Evolutionary conservation across 345 rosid genomes (phyloP), one percentile per base, ranked within the genome.

Genomic region (Moricandia arvensis): DNA sequence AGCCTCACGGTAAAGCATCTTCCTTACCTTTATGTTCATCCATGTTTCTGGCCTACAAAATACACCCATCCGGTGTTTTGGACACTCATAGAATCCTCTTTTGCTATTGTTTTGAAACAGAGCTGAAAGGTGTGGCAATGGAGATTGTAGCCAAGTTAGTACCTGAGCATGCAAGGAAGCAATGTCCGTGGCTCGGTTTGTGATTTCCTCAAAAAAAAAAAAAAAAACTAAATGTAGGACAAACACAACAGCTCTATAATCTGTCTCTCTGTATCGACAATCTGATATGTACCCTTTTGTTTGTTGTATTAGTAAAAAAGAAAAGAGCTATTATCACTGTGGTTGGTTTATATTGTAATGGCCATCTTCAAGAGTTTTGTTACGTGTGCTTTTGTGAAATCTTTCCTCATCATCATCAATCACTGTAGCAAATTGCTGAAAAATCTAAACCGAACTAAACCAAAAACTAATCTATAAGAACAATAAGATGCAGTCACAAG

Each of bases 141-240:
- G 97, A 93, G 84, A 83, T 90, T 63, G 66, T 87, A 77, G 84
- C 59, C 13, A 91, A 90, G 82, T 80, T 93, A 86, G 85, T 93
- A 37, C 93, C 97, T 1, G 93, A 88, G 81, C 93, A 91, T 41
- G 91, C 93, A 3, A 90, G 96, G 78, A 93, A 87, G 91, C 93
- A 91, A 73, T 87, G 91, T n/a, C 75, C 87, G 11, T 86, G 80
- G 73, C 89, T 85, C 41, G 94, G 94, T 38, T 86, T 86, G 78
- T 90, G 86, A 89, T 55, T 35, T 6, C 15, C 0, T 13, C 49
- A 43, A 43, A 41, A 13, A 35, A 35, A 3, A 35, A 35, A 3
- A 21, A 10, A 16, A 15, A 43, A 9, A 24, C 38, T 8, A 11
- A 15, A 67, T 78, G 81, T 73, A 78, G 68, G 13, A 59, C 10